phyloP scores from a whole-genome alignment of 148 eudicot genomes.

The Nyssa sinensis region DNA sequence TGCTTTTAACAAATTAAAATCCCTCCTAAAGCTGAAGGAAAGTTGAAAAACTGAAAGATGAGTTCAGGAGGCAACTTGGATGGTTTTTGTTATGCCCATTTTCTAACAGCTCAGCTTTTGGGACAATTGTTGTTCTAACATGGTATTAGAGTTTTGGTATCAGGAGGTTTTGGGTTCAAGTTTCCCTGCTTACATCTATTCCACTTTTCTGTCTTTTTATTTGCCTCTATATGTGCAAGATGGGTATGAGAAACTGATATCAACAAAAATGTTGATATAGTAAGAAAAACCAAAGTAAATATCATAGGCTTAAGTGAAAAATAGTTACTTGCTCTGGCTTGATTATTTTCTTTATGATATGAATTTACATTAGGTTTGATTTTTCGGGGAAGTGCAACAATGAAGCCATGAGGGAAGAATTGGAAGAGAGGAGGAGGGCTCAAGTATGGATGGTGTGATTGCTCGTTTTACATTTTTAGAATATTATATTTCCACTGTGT shows the following conservation, averaged over 20 bases:
- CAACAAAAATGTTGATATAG: too few species aligned
- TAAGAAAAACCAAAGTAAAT: background rate
- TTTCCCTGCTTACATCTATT: too few species aligned
- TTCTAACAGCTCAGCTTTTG: too few species aligned
- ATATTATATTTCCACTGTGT: background rate
- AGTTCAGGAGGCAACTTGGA: background rate
- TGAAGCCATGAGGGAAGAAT: conserved; percentile 64
- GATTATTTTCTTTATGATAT: background rate
- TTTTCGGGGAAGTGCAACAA: conserved; percentile 69
- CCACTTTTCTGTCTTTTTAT: too few species aligned
- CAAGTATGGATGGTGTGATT: conserved; percentile 44
- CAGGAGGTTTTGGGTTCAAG: too few species aligned
- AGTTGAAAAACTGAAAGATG: background rate
- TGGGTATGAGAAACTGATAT: too few species aligned
- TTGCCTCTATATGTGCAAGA: too few species aligned
- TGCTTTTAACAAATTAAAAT: too few species aligned
- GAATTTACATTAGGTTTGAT: conserved; percentile 61
- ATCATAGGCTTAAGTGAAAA: background rate
- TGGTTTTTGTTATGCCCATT: too few species aligned
- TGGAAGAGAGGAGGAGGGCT: conserved; percentile 75
- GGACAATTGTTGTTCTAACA: too few species aligned
- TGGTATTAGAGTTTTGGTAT: too few species aligned
- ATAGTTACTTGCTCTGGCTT: conserved; percentile 1
- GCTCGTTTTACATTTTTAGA: background rate
- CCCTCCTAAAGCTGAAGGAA: background rate